phyloP scores from a whole-genome alignment of 305 asterid genomes.

The Fraxinus greggii region DNA sequence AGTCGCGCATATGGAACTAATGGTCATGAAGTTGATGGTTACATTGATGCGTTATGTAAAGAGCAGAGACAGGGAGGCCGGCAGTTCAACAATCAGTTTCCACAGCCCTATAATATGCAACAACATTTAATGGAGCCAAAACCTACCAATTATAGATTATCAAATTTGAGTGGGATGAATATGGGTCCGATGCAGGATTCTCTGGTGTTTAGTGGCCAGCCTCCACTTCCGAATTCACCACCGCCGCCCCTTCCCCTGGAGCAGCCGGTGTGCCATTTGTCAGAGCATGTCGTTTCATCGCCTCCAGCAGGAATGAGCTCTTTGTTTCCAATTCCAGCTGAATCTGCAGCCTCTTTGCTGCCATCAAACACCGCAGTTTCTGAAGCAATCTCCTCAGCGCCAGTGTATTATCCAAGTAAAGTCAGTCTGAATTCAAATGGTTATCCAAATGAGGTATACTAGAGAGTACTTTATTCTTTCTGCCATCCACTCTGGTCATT shows the following conservation, averaged over 20 bases:
- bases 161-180: conserved; percentile 23
- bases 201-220: conserved; percentile 40
- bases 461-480: background rate
- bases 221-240: conserved; percentile 70
- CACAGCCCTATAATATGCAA: conserved; percentile 30
- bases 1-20: conserved; percentile 36
- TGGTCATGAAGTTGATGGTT: conserved; percentile 30
- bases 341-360: conserved; percentile 40
- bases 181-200: conserved; percentile 22
- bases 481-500: conserved; percentile 11
- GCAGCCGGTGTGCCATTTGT: conserved; percentile 38
- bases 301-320: conserved; percentile 46
- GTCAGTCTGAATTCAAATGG: conserved; percentile 40
- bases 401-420: conserved; percentile 37
- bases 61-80: conserved; percentile 31
- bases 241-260: conserved; percentile 68
- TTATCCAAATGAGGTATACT: conserved; percentile 48
- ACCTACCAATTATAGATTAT: conserved; percentile 26
- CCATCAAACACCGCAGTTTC: conserved; percentile 41
- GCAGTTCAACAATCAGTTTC: conserved; percentile 28
- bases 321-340: conserved; percentile 40
- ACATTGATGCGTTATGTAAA: conserved; percentile 24
- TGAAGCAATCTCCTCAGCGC: conserved; percentile 33
- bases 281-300: conserved; percentile 36
- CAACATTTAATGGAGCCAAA: conserved; percentile 36